Evolutionary conservation across 768 basidiomycete species (phyloP), one percentile per base, ranked within the genome.

Genomic region (Mycena capillaripes): DNA sequence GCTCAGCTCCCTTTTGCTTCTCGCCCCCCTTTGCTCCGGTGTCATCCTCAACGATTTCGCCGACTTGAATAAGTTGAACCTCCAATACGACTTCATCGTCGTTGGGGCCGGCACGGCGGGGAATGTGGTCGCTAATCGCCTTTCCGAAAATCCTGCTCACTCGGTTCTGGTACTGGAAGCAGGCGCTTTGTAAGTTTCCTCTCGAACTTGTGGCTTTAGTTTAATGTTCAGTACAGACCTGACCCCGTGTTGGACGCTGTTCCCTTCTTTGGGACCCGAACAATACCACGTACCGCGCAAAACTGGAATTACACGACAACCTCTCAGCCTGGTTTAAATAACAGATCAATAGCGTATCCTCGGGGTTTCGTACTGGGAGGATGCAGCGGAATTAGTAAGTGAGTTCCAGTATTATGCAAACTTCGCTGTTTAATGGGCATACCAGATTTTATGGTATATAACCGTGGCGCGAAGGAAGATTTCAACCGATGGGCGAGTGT

Each of bases 401-500:
- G 36, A 7, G 12, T 12, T 16, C 17, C 42, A 16, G 4, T 4
- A 4, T 4, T 4, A 9, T 5, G 42, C 14, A n/a, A n/a, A 44
- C 21, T n/a, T n/a, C n/a, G n/a, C n/a, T n/a, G n/a, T n/a, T n/a
- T n/a, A n/a, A n/a, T n/a, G 2, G 29, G 17, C 3, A 5, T 5
- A 7, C 12, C 36, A 66, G 75, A 77, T 60, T 60, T 71, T 50
- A 76, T 77, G 77, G 62, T 62, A 2, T 78, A 70, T 23, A 77
- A 75, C 11, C 75, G 77, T 19, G 78, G 78, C 2, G 66, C 73
- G 0, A 53, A 29, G n/a, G 77, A 77, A 5, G 78, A 78, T 57
- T 78, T 48, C 19, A 70, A 78, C 63, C 70, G 73, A 4, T 75
- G 59, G 23, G 78, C 78, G 2, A 25, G 17, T 1, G 42, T 74